Percentiles rank a stretch among this genome's conserved stretches.
Evolutionary conservation across 305 asterid genomes (phyloP).

Genomic region (Fraxinus velutina): DNA sequence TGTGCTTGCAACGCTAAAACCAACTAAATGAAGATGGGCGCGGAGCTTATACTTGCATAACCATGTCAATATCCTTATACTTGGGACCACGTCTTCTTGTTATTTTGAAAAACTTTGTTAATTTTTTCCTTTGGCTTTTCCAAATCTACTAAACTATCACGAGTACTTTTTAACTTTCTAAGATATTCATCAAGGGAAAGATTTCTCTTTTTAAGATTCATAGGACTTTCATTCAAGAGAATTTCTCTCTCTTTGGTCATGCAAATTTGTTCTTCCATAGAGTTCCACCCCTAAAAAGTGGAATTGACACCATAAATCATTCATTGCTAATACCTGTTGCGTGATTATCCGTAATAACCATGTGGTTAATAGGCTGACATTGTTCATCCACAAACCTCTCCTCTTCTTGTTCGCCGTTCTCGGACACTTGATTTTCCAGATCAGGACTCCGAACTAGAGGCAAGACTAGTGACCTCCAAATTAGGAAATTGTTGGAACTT

Average conservation of each 20-base stretch:
- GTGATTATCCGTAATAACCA: background rate
- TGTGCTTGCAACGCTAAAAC: background rate
- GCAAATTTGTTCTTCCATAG: background rate
- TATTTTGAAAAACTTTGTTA: background rate
- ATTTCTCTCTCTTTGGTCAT: background rate
- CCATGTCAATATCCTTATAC: background rate
- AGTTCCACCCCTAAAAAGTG: background rate
- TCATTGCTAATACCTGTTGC: background rate
- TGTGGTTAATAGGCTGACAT: background rate
- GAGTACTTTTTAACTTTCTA: slow-evolving; percentile 5
- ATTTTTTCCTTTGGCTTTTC: background rate
- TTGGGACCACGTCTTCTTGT: background rate
- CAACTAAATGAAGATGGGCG: background rate
- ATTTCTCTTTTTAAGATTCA: background rate
- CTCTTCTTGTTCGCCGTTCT: background rate
- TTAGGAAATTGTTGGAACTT: background rate
- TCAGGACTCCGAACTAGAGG: background rate
- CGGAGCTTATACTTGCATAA: background rate
- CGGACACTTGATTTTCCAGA: background rate
- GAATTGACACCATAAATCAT: background rate
- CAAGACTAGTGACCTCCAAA: background rate
- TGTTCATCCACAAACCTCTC: background rate
- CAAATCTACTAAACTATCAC: slow-evolving; percentile 8
- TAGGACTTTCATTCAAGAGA: background rate
- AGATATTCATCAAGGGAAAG: slow-evolving; percentile 8